Evolutionary conservation across 805 yeast species (phyloP).

Genomic region (Kuraishia hungarica): DNA sequence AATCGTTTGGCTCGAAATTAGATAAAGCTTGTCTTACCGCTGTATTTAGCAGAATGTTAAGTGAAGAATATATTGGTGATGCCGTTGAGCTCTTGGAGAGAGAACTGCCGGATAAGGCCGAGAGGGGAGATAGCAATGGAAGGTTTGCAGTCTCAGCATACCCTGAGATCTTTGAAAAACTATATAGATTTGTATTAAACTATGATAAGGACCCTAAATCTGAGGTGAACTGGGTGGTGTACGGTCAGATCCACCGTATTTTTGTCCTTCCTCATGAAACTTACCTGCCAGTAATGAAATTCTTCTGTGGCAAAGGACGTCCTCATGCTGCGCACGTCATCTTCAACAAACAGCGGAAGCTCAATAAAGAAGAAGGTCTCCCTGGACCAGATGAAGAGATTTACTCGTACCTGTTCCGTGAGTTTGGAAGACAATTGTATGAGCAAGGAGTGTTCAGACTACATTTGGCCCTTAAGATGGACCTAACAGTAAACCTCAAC

Average conservation of each 20-base stretch:
- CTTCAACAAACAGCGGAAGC: slow-evolving; percentile 50
- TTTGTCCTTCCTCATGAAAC: slow-evolving; percentile 51
- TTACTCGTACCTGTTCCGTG: slow-evolving; percentile 50
- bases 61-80: slow-evolving; percentile 27
- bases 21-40: slow-evolving; percentile 29
- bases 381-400: slow-evolving; percentile 46
- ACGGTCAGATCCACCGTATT: slow-evolving; percentile 44
- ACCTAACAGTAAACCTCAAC: slow-evolving; percentile 45
- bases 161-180: slow-evolving; percentile 29
- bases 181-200: slow-evolving; percentile 35
- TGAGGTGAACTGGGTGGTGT: slow-evolving; percentile 51
- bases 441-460: slow-evolving; percentile 60
- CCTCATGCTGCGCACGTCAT: slow-evolving; percentile 56
- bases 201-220: slow-evolving; percentile 22
- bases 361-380: slow-evolving; percentile 44
- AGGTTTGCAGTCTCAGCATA: slow-evolving; percentile 10
- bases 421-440: slow-evolving; percentile 50
- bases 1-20: slow-evolving; percentile 17
- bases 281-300: slow-evolving; percentile 49
- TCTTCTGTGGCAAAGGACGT: slow-evolving; percentile 43
- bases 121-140: slow-evolving; percentile 7
- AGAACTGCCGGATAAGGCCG: slow-evolving; percentile 23
- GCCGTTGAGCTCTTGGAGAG: slow-evolving; percentile 31
- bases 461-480: slow-evolving; percentile 58
- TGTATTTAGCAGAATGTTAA: slow-evolving; percentile 26